Conservation (phyloP, 306 rosid genomes). For the Ochetophila trinervis region DNA sequence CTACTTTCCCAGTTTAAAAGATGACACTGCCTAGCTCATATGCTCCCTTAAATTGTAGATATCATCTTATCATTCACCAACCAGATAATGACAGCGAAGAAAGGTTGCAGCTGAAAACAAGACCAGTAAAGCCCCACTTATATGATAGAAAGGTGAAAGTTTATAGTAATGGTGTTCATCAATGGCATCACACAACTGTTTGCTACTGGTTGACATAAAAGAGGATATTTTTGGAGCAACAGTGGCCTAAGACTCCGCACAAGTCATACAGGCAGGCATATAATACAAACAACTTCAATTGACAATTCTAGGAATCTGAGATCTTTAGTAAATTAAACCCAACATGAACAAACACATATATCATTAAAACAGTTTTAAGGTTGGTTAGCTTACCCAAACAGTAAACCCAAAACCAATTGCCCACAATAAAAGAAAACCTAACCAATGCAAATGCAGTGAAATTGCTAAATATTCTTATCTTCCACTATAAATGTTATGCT, state of each 20-base stretch:
- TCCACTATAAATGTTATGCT: too few species aligned
- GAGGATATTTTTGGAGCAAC: neutral
- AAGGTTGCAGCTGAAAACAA: too few species aligned
- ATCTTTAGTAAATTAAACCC: neutral
- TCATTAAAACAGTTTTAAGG: too few species aligned
- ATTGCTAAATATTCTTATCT: too few species aligned
- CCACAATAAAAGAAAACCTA: too few species aligned
- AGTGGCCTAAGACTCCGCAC: neutral
- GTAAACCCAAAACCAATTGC: too few species aligned
- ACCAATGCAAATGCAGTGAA: too few species aligned
- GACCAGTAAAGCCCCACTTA: too few species aligned
- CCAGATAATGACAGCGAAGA: neutral
- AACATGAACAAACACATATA: neutral
- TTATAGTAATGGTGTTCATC: constrained; percentile 13
- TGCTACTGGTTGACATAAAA: neutral
- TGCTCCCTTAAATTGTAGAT: neutral
- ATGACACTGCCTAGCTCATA: neutral
- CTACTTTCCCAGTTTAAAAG: neutral
- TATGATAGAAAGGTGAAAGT: too few species aligned
- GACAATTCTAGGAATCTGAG: neutral
- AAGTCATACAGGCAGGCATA: neutral
- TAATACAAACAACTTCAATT: too few species aligned
- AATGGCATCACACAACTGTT: constrained; percentile 1
- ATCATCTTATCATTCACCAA: neutral
- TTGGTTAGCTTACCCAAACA: too few species aligned